These are phyloP conservation scores for Thielaviopsis populi DNA, from an alignment of 2,329 filamentous ascomycete genomes.

Conservation along the genomic window DNA sequence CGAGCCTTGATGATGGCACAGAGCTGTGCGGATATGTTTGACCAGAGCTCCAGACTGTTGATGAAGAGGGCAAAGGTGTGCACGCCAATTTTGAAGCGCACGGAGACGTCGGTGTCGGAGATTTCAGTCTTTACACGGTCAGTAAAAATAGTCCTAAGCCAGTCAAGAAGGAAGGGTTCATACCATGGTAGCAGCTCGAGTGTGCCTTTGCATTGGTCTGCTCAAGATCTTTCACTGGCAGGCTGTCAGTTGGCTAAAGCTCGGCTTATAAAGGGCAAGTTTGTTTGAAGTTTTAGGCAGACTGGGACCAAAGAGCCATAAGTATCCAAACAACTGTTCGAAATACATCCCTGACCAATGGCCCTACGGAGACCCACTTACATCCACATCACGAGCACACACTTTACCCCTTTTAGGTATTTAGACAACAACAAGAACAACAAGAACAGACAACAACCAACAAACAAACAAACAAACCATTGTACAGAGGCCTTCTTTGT, in stretches of 20 bases:
- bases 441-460: too few species aligned
- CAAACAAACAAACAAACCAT: too few species aligned
- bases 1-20: conserved; percentile 41
- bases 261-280: background rate
- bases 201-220: background rate
- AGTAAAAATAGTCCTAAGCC: too few species aligned
- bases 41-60: conserved; percentile 41
- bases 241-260: background rate
- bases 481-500: too few species aligned
- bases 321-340: background rate
- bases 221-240: background rate
- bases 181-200: background rate
- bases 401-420: background rate
- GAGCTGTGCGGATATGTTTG: conserved; percentile 42
- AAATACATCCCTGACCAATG: too few species aligned
- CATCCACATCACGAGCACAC: background rate
- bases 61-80: conserved; percentile 57
- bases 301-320: background rate
- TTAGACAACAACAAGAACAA: background rate
- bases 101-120: conserved; percentile 36
- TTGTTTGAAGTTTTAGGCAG: background rate
- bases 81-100: conserved; percentile 59
- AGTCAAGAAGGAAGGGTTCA: too few species aligned
- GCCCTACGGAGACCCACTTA: too few species aligned
- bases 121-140: background rate